A percentile compares a stretch with the other conserved stretches of the same genome.
phyloP scores from a whole-genome alignment of 2,329 filamentous ascomycete genomes.

The Penicillium thymicola region DNA sequence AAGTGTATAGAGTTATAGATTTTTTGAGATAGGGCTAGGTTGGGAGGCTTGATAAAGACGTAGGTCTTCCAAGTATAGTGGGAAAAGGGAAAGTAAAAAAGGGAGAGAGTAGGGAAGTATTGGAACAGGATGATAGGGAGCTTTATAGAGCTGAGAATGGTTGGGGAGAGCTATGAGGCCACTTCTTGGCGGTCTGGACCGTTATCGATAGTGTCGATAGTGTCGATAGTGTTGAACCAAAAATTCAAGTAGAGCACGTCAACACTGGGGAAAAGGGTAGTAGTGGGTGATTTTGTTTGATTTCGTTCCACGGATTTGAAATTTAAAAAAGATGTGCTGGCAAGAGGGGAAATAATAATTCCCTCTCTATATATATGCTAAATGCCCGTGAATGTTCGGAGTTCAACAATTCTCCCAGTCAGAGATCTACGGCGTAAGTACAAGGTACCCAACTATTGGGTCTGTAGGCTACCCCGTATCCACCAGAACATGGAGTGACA shows the following conservation, averaged over 20 bases:
- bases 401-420: slow-evolving; percentile 6
- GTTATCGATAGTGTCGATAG: slow-evolving; percentile 21
- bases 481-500: slow-evolving; percentile 16
- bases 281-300: background rate
- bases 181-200: slow-evolving; percentile 23
- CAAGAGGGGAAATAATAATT: background rate
- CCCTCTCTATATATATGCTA: background rate
- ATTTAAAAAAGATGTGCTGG: background rate
- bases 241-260: slow-evolving; percentile 3
- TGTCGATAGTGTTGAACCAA: slow-evolving; percentile 1
- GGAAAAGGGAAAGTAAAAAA: background rate
- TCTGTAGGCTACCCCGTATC: slow-evolving; percentile 18
- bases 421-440: slow-evolving; percentile 14
- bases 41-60: background rate
- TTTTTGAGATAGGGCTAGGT: background rate
- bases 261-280: slow-evolving; percentile 1
- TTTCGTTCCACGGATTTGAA: background rate
- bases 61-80: background rate
- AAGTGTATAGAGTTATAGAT: background rate
- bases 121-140: slow-evolving; percentile 10
- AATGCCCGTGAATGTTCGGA: background rate
- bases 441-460: slow-evolving; percentile 8
- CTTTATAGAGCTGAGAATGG: slow-evolving; percentile 19
- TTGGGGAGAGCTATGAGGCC: slow-evolving; percentile 28
- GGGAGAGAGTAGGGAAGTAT: background rate